A percentile compares a stretch with the other conserved stretches of the same genome.
phyloP scores from a whole-genome alignment of 257 asterid species.

The Capsicum rhomboideum region DNA sequence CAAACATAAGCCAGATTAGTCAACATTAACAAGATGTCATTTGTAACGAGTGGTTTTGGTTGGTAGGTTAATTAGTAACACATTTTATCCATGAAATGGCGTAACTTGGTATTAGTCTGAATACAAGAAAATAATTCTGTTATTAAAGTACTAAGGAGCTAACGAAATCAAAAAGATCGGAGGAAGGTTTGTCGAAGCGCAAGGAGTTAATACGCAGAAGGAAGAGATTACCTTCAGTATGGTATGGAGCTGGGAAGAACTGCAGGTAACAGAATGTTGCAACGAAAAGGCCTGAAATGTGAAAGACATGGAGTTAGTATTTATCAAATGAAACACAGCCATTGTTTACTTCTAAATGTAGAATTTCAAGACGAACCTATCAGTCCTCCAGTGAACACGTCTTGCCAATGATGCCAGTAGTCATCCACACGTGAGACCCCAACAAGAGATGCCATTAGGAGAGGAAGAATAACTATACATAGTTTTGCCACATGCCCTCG shows the following conservation, averaged over 20 bases:
- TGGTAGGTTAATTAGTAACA: not conserved
- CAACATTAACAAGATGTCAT: not conserved
- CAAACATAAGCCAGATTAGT: not conserved
- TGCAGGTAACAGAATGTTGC: slow-evolving; percentile 78
- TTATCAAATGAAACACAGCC: not conserved
- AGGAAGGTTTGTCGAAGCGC: not conserved
- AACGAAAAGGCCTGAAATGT: slow-evolving; percentile 45
- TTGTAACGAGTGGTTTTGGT: not conserved
- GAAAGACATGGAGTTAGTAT: not conserved
- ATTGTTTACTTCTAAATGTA: not conserved
- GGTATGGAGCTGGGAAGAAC: slow-evolving; percentile 84
- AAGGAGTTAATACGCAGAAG: not conserved
- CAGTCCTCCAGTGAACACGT: slow-evolving; percentile 79
- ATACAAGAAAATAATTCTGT: not conserved
- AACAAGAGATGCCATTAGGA: slow-evolving; percentile 69
- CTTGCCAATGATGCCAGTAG: slow-evolving; percentile 98
- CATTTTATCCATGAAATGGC: not conserved
- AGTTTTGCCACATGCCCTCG: slow-evolving; percentile 73
- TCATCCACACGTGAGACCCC: slow-evolving; percentile 92
- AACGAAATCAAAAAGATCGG: not conserved
- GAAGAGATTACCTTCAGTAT: slow-evolving; percentile 37
- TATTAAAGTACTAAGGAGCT: not conserved
- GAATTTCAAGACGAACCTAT: slow-evolving; percentile 41
- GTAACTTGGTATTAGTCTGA: not conserved
- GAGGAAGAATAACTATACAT: slow-evolving; percentile 63